A percentile compares a stretch with the other conserved stretches of the same genome.
Evolutionary conservation across 2,329 filamentous ascomycete genomes (phyloP).

Genomic region (Ophidiomyces ophidiicola): DNA sequence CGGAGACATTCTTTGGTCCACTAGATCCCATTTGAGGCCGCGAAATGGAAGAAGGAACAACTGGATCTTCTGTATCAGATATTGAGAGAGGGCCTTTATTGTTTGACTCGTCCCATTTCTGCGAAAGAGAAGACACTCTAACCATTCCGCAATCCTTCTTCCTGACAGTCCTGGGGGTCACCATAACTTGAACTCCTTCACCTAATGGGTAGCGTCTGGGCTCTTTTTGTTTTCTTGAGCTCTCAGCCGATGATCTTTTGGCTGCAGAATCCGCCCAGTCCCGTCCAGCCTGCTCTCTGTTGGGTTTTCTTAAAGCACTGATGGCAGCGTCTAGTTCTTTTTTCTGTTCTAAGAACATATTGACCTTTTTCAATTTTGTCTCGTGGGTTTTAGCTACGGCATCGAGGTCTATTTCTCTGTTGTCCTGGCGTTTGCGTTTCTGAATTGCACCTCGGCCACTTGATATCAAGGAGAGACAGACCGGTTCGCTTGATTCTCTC

Average conservation of each 20-base stretch:
- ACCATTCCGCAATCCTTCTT: constrained; percentile 14
- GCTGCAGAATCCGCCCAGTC: constrained; percentile 35
- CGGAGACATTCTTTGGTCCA: constrained; percentile 11
- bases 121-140: constrained; percentile 22
- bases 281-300: constrained; percentile 35
- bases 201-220: constrained; percentile 31
- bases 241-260: constrained; percentile 19
- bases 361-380: constrained; percentile 36
- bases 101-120: constrained; percentile 22
- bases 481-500: constrained; percentile 33
- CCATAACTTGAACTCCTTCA: constrained; percentile 36
- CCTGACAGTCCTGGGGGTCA: constrained; percentile 29
- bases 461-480: constrained; percentile 21
- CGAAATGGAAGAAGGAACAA: constrained; percentile 25
- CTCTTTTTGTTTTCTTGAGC: constrained; percentile 31
- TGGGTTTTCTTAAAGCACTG: constrained; percentile 36
- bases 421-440: constrained; percentile 33
- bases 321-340: constrained; percentile 40
- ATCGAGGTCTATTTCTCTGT: constrained; percentile 39
- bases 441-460: constrained; percentile 34
- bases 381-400: constrained; percentile 35
- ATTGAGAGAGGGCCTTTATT: constrained; percentile 21
- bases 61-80: constrained; percentile 22
- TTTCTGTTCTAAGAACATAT: constrained; percentile 36
- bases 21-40: constrained; percentile 19